Percentiles rank a stretch among this genome's conserved stretches.
Evolutionary conservation across 1,139 yeast genomes (phyloP).

Genomic region (Pichia cactophila): DNA sequence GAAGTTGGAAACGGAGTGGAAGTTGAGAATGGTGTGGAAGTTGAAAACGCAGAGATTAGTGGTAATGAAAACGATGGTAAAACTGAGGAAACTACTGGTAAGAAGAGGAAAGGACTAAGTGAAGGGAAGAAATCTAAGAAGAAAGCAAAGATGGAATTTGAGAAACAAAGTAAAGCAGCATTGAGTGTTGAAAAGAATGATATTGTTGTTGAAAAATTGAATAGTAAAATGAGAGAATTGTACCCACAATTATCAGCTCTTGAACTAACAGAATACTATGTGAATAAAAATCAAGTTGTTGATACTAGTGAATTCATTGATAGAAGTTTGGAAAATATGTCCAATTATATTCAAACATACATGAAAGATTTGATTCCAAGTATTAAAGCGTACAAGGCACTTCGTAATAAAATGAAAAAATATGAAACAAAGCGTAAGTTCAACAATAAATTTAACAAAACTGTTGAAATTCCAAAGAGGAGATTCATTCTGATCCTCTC

Average conservation of each 20-base stretch:
- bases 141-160: conserved; percentile 51
- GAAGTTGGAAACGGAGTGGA: conserved; percentile 17
- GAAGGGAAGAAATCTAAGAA: conserved; percentile 43
- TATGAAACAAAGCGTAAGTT: conserved; percentile 26
- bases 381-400: conserved; percentile 28
- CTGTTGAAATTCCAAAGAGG: conserved; percentile 26
- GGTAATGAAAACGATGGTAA: not conserved
- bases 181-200: conserved; percentile 47
- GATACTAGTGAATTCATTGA: conserved; percentile 45
- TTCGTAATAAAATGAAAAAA: conserved; percentile 23
- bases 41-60: not conserved
- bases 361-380: conserved; percentile 18
- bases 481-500: conserved; percentile 52
- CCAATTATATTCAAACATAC: conserved; percentile 34
- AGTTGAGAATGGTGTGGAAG: not conserved
- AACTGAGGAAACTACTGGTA: conserved; percentile 7
- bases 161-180: conserved; percentile 41
- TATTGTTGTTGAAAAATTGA: conserved; percentile 52
- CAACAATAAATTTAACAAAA: conserved; percentile 17
- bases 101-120: conserved; percentile 27
- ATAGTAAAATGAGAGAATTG: conserved; percentile 41
- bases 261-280: conserved; percentile 52
- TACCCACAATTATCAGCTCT: conserved; percentile 53
- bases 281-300: conserved; percentile 41
- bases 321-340: conserved; percentile 42